These are phyloP conservation scores for Eucalyptus viminalis DNA, from an alignment of 345 rosid genomes.

Conservation along the genomic window DNA sequence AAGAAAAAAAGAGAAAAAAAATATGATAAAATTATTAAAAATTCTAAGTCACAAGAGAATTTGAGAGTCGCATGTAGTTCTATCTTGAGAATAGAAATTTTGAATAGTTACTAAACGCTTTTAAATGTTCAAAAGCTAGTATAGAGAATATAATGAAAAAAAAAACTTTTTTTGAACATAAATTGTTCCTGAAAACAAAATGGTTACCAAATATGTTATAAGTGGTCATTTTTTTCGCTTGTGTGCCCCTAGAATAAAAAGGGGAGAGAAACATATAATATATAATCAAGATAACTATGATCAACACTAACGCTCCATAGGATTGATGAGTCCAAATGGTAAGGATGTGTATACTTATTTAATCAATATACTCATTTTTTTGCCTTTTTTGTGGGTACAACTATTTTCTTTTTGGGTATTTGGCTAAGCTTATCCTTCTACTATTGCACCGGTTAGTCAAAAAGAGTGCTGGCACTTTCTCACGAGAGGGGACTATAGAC, in stretches of 20 bases:
- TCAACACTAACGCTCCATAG: background rate
- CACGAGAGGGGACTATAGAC: background rate
- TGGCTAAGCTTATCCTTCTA: background rate
- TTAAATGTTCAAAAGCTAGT: too few species aligned
- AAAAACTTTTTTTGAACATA: too few species aligned
- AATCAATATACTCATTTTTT: background rate
- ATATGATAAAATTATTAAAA: too few species aligned
- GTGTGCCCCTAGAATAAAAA: background rate
- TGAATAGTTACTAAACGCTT: rapidly evolving
- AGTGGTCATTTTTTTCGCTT: rapidly evolving
- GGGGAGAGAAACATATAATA: background rate
- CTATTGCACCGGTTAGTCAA: background rate
- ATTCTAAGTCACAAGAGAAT: too few species aligned
- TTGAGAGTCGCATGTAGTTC: too few species aligned
- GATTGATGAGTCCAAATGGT: background rate
- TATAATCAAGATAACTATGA: background rate
- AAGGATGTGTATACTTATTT: background rate
- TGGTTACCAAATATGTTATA: rapidly evolving
- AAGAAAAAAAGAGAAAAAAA: rapidly evolving
- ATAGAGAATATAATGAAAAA: too few species aligned
- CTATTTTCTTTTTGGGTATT: background rate
- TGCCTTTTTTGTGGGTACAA: background rate
- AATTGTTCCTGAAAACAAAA: rapidly evolving
- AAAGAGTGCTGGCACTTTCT: background rate
- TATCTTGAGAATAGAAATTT: rapidly evolving